Evolutionary conservation across 768 basidiomycete species (phyloP), one percentile per base, ranked within the genome.

Genomic region (Coprinopsis sp.): DNA sequence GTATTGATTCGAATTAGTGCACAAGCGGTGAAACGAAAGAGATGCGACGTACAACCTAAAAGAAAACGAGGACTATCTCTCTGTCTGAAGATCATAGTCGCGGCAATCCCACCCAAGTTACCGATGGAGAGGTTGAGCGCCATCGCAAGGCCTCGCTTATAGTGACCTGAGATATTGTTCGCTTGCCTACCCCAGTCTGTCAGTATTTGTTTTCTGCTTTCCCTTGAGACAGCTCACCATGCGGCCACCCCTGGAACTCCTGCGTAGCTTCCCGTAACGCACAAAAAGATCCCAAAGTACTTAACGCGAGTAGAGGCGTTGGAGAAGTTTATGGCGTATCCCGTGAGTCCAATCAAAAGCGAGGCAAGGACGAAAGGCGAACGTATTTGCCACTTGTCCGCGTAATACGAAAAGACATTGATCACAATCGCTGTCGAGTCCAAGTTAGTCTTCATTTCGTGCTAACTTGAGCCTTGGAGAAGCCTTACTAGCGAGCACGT

Each of bases 241-340:
- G 79, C 70, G 11, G 83, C 65, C 1, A 81, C 58, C 8, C 78
- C 82, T 11, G 86, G 82, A 51, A 81, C 72, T 0, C 71, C 66
- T 1, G 78, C 71, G 51, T 82, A 86, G 31, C 71, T 70, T n/a
- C 86, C 86, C 1, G 70, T 68, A 6, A 86, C 82, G 21, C 74
- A 72, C 46, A 87, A 75, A 69, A 82, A 88, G 0, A 78, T 84
- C 1, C 83, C 85, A 51, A 85, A 82, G 59, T 87, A 87, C 62
- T 87, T 86, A 22, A 67, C 78, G 0, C 81, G 78, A 36, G 58
- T 56, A 0, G 74, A 53, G 1, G 63, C 76, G 11, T 71, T 56
- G 1, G 81, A 78, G 41, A 87, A 79, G 55, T 84, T 81, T 61
- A 86, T 83, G 0, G 70, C 46, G 55, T 80, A 86, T 0, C 84